These are phyloP conservation scores for Beauveria sp. DNA, from an alignment of 2,329 filamentous ascomycete species.

Conservation along the genomic window DNA sequence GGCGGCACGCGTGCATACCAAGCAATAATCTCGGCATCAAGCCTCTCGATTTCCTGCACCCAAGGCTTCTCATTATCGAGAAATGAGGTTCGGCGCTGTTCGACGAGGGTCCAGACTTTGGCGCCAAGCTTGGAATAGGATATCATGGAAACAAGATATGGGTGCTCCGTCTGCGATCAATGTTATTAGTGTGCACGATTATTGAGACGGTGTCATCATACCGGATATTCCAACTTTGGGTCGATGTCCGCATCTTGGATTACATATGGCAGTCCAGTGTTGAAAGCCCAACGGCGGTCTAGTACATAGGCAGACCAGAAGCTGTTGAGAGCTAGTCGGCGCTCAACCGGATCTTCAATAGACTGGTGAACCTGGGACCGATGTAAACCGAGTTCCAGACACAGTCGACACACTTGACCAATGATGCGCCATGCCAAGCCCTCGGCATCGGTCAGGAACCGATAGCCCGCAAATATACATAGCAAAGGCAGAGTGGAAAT, in stretches of 20 bases:
- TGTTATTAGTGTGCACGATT: constrained; percentile 15
- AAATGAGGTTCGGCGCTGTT: constrained; percentile 32
- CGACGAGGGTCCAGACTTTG: constrained; percentile 77
- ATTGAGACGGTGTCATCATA: constrained; percentile 27
- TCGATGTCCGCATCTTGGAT: constrained; percentile 84
- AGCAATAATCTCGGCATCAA: constrained; percentile 76
- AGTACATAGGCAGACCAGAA: constrained; percentile 86
- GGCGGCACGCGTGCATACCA: constrained; percentile 76
- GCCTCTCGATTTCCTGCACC: constrained; percentile 60
- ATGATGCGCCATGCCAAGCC: constrained; percentile 80
- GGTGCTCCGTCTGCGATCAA: constrained; percentile 39
- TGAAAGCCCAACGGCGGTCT: constrained; percentile 81
- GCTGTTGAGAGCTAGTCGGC: constrained; percentile 58
- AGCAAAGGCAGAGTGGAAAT: constrained; percentile 42
- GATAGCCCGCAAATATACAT: constrained; percentile 53
- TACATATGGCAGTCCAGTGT: constrained; percentile 80
- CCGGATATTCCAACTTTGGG: constrained; percentile 67
- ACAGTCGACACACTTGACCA: constrained; percentile 72
- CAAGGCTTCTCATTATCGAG: neutral
- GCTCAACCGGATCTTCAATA: constrained; percentile 61
- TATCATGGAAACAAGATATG: constrained; percentile 79
- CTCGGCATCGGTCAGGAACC: constrained; percentile 82
- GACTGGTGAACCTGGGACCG: constrained; percentile 63
- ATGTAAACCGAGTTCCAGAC: constrained; percentile 76
- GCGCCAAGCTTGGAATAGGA: constrained; percentile 75